Evolutionary conservation across 768 basidiomycete genomes (phyloP), one percentile per base, ranked within the genome.

Genomic region (Auricularia sp.): DNA sequence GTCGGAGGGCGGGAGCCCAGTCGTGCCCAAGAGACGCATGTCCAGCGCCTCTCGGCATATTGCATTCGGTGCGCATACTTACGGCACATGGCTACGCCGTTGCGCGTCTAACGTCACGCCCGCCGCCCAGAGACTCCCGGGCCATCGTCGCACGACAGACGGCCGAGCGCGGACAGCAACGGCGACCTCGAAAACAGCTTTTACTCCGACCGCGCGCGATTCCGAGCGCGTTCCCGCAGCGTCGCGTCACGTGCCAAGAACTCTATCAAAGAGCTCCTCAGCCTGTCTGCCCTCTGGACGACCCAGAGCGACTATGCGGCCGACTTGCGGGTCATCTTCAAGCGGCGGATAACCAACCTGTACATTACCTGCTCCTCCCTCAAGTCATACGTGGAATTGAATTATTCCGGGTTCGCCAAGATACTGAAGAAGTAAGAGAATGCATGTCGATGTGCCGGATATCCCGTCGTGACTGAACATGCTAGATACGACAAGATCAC

Each of bases 401-500:
- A 98, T 73, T 83, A 91, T 72, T 90, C 92, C 0, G 96, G 94
- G 1, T 93, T 98, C 76, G 84, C 92, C 69, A 98, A 98, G 80
- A 94, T 96, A 43, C 73, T 95, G 71, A 98, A 98, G 77, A 98
- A 98, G 89, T 93, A 72, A 64, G 85, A 74, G 36, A 12, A 4
- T n/a, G 39, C 39, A 7, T 42, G 61, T 64, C 54, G 6, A 64
- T 43, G 39, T 34, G 47, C 23, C 39, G 44, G 11, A 47, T 39
- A 36, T 29, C 36, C 53, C 34, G 59, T 11, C 66, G 54, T 62
- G 6, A 61, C 53, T 23, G 64, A 63, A n/a, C 56, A 10, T n/a
- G 14, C n/a, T 66, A 93, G 92, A 74, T 96, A 95, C 71, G 94
- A 98, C 81, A 98, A 98, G 75, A 90, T 97, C 67, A 92, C 88